Conservation (phyloP, 306 rosid genomes). For the Chamaecrista fasciculata region DNA sequence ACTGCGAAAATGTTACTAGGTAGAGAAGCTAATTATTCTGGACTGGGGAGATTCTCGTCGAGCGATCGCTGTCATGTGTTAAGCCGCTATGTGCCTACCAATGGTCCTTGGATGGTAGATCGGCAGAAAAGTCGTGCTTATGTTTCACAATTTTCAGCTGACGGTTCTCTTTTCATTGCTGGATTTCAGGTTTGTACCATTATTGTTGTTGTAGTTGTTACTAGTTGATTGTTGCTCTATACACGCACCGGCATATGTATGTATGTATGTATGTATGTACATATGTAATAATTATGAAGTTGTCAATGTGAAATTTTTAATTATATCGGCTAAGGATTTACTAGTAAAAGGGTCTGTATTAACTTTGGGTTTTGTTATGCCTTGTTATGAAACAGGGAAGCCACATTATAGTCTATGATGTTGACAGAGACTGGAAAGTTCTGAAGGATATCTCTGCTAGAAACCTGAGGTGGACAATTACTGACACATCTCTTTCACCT, state of each 20-base stretch:
- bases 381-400: slow-evolving; percentile 59
- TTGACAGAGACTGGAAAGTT: slow-evolving; percentile 78
- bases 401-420: slow-evolving; percentile 77
- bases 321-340: neutral
- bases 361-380: slow-evolving; percentile 11
- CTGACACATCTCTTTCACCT: slow-evolving; percentile 89
- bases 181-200: slow-evolving; percentile 47
- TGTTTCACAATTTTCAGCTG: slow-evolving; percentile 58
- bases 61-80: slow-evolving; percentile 52
- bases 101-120: slow-evolving; percentile 51
- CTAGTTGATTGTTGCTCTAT: no score
- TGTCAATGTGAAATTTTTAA: slow-evolving; percentile 6
- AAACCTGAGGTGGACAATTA: slow-evolving; percentile 86
- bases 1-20: slow-evolving; percentile 50
- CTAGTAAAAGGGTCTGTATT: slow-evolving; percentile 2
- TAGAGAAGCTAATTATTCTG: slow-evolving; percentile 51
- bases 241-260: neutral
- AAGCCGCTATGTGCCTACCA: slow-evolving; percentile 52
- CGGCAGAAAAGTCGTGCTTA: slow-evolving; percentile 50
- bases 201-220: slow-evolving; percentile 17
- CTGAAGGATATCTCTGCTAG: slow-evolving; percentile 75
- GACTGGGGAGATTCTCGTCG: slow-evolving; percentile 49
- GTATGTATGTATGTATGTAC: neutral
- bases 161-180: slow-evolving; percentile 56
- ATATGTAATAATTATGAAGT: no score